Evolutionary conservation across 768 basidiomycete species (phyloP).

Genomic region (Coprinopsis sp.): DNA sequence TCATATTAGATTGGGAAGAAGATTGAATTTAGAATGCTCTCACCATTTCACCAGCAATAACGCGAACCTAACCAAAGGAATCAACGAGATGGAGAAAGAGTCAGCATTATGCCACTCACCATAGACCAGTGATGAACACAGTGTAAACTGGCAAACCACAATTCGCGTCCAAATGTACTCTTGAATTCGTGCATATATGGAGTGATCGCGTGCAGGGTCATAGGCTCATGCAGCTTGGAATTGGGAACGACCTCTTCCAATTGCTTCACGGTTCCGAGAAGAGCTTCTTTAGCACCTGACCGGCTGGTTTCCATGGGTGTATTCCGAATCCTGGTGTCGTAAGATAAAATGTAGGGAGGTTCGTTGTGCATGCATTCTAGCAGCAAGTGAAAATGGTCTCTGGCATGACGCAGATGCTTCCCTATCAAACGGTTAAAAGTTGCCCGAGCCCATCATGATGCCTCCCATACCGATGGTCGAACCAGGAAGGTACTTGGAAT

Average conservation of each 20-base stretch:
- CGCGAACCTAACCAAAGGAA: constrained; percentile 53
- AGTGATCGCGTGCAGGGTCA: constrained; percentile 77
- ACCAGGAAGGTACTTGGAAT: constrained; percentile 77
- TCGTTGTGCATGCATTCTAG: constrained; percentile 45
- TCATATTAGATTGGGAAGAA: background rate
- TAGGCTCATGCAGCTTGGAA: constrained; percentile 46
- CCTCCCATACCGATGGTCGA: constrained; percentile 70
- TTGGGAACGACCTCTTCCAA: constrained; percentile 51
- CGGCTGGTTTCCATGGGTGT: constrained; percentile 79
- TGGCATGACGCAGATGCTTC: constrained; percentile 82
- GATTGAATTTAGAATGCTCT: constrained; percentile 19
- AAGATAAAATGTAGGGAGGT: constrained; percentile 55
- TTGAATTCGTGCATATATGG: constrained; percentile 71
- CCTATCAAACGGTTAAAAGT: constrained; percentile 36
- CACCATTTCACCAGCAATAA: constrained; percentile 80
- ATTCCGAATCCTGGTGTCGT: constrained; percentile 72
- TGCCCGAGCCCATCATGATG: background rate
- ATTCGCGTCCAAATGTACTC: constrained; percentile 83
- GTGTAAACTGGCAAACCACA: constrained; percentile 84
- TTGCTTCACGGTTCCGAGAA: constrained; percentile 51
- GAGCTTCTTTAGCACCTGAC: constrained; percentile 50
- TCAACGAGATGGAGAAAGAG: background rate
- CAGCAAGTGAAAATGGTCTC: constrained; percentile 76
- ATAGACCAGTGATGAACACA: constrained; percentile 92
- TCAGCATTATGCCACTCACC: constrained; percentile 39